Evolutionary conservation across 2,329 filamentous ascomycete genomes (phyloP).

Genomic region (Periglandula ipomoeae): DNA sequence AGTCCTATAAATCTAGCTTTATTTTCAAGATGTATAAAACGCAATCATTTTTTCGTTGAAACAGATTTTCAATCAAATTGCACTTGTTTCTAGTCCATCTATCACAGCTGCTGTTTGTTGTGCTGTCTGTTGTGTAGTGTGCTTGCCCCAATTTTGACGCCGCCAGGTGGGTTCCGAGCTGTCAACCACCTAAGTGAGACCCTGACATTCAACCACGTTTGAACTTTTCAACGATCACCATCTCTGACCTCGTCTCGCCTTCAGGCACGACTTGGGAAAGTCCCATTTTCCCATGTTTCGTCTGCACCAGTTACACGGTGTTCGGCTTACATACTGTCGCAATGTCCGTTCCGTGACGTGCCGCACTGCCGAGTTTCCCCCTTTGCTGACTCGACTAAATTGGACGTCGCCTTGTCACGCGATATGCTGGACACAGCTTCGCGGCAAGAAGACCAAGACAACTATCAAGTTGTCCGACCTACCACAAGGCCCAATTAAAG

Average conservation of each 20-base stretch:
- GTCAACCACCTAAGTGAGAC: no score
- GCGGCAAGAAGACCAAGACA: conserved; percentile 47
- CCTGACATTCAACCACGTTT: background rate
- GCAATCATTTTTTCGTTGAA: no score
- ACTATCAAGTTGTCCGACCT: conserved; percentile 47
- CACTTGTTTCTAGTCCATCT: no score
- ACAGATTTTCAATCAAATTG: no score
- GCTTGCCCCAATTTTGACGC: no score
- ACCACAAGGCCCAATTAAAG: conserved; percentile 39
- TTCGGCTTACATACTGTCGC: conserved; percentile 3
- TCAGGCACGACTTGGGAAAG: background rate
- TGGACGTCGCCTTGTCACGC: background rate
- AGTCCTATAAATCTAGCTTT: no score
- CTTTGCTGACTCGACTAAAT: background rate
- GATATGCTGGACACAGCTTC: conserved; percentile 10
- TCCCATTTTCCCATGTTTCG: conserved; percentile 11
- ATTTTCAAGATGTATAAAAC: no score
- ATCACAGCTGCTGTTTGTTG: no score
- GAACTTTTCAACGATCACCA: background rate
- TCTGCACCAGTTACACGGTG: conserved; percentile 3
- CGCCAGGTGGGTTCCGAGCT: no score
- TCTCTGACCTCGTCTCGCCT: background rate
- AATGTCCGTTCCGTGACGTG: background rate
- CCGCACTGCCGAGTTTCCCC: background rate
- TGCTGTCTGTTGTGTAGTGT: no score